Evolutionary conservation across 805 yeast species (phyloP).

Genomic region (Hanseniaspora valbyensis): DNA sequence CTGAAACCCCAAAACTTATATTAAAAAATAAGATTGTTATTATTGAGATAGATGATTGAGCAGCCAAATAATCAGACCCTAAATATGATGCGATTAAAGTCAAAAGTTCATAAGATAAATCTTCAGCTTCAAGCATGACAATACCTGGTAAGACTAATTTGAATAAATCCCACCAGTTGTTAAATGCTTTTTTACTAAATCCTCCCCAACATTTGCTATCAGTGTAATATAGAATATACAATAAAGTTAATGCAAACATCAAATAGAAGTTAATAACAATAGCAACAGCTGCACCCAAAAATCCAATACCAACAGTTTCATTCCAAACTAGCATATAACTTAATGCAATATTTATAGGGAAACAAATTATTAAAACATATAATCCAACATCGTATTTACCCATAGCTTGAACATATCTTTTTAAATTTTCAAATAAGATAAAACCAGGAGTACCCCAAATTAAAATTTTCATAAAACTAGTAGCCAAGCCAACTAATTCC

Average conservation of each 20-base stretch:
- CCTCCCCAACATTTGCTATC: conserved; percentile 69
- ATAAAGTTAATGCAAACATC: conserved; percentile 45
- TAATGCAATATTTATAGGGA: conserved; percentile 57
- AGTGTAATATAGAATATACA: conserved; percentile 48
- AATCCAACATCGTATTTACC: conserved; percentile 80
- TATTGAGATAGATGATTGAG: conserved; percentile 62
- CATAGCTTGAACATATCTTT: conserved; percentile 75
- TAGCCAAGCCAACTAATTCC: conserved; percentile 46
- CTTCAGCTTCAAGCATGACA: conserved; percentile 67
- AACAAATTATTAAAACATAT: conserved; percentile 48
- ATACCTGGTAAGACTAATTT: conserved; percentile 64
- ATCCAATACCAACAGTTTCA: conserved; percentile 58
- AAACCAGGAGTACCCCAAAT: conserved; percentile 70
- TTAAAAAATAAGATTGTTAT: conserved; percentile 54
- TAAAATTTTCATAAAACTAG: conserved; percentile 46
- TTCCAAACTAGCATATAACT: conserved; percentile 72
- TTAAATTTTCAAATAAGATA: conserved; percentile 66
- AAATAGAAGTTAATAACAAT: conserved; percentile 63
- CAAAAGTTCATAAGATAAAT: conserved; percentile 60
- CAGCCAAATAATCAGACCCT: conserved; percentile 60
- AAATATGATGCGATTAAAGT: conserved; percentile 59
- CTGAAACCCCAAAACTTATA: conserved; percentile 65
- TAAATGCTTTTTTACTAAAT: conserved; percentile 36
- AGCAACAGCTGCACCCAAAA: conserved; percentile 71
- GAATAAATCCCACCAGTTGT: conserved; percentile 49